Percentiles rank a stretch among this genome's conserved stretches.
Conservation (phyloP, 768 basidiomycete species). For the Mycena capillaripes region DNA sequence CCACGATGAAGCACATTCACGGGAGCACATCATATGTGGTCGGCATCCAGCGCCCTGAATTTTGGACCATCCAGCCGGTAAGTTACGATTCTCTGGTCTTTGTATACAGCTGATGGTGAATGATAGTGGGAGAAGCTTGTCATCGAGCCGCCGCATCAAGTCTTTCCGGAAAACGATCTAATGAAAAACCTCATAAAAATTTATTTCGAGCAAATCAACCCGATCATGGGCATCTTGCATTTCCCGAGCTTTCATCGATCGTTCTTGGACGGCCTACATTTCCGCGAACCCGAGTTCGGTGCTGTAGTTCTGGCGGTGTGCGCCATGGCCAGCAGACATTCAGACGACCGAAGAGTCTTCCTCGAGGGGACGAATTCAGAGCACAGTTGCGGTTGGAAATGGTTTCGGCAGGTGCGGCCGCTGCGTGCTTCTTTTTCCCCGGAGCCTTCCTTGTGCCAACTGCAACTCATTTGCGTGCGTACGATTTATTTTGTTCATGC, state of each 20-base stretch:
- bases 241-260: slow-evolving; percentile 71
- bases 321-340: slow-evolving; percentile 72
- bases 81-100: not conserved
- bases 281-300: slow-evolving; percentile 65
- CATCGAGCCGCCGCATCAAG: slow-evolving; percentile 41
- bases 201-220: slow-evolving; percentile 71
- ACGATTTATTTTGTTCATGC: not conserved
- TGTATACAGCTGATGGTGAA: not conserved
- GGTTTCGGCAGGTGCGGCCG: slow-evolving; percentile 71
- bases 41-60: slow-evolving; percentile 18
- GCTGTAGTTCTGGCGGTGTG: slow-evolving; percentile 74
- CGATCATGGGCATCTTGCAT: slow-evolving; percentile 73
- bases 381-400: slow-evolving; percentile 71
- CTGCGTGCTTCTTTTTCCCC: slow-evolving; percentile 68
- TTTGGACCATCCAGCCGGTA: slow-evolving; percentile 13
- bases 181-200: slow-evolving; percentile 62
- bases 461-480: slow-evolving; percentile 76
- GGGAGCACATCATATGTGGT: not conserved
- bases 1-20: not conserved
- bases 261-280: slow-evolving; percentile 60
- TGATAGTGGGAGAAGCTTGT: slow-evolving; percentile 19
- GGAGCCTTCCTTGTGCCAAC: slow-evolving; percentile 71
- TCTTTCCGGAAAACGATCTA: slow-evolving; percentile 66
- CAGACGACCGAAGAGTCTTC: slow-evolving; percentile 60
- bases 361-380: slow-evolving; percentile 52